Base-by-base conservation (phyloP, 2,329 filamentous ascomycete species). In the Cadophora malorum region DNA sequence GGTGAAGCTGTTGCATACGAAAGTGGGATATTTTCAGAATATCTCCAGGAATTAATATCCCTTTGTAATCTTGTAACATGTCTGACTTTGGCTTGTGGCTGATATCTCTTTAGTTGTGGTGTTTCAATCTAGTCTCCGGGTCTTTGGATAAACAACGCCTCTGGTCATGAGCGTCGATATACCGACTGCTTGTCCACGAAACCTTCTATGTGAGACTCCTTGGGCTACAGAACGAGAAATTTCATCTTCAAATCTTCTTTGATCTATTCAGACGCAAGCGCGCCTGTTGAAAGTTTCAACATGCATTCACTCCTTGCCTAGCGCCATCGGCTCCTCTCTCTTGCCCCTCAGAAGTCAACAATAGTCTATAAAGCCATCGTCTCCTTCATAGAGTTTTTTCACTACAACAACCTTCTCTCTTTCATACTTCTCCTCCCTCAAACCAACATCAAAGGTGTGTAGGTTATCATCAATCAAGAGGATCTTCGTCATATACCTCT, bases 221-320 rank as follows among this genome's bases (percentile, higher is more conserved):
- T 45, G 12, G 12, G 16, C 10, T 45, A 16, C 16, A 45, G 41
- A 2, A 38, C 9, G 3, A 38, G 35, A 47, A 47, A 14, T 14
- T 41, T 25, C 33, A 23, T 16, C 25, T 45, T 16, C 14, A 16
- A 25, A 16, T 1, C 12, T 59, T 3, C 21, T 14, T 45, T 23
- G 2, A 3, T 7, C 14, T 28, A 16, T 59, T 33, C 25, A 59
- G 10, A 45, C 21, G 56, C 35, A 59, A 41, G 33, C 35, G 21
- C 21, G 38, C 21, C 33, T 41, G n/a, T 25, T 41, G 33, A 9
- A 8, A 59, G 35, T 41, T 59, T 35, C 33, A n/a, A 25, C 25
- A 12, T 59, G 7, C 55, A 41, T 59, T 59, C 35, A 59, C 35
- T 58, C 19, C 56, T 45, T 33, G 21, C 33, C 55, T 59, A 25